These are phyloP conservation scores for Sporothrix dimorphospora DNA, from an alignment of 2,329 filamentous ascomycete species.

Conservation along the genomic window DNA sequence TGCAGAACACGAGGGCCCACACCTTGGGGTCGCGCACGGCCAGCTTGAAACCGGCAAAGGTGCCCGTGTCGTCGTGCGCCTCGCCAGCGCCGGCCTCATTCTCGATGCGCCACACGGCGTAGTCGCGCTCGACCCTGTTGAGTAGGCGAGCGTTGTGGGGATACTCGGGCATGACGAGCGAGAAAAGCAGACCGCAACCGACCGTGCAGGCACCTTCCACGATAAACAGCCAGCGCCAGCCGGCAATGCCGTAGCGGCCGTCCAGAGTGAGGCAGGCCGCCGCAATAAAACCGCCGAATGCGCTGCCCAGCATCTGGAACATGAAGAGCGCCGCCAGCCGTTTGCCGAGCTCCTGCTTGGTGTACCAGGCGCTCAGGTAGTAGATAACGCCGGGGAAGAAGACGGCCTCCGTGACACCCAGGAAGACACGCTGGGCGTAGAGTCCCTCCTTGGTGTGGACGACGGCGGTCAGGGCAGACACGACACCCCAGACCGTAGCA, in stretches of 20 bases:
- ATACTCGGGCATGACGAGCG: slow-evolving; percentile 68
- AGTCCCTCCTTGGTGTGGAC: slow-evolving; percentile 25
- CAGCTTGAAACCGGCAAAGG: slow-evolving; percentile 32
- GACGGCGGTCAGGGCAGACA: slow-evolving; percentile 11
- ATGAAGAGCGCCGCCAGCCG: slow-evolving; percentile 22
- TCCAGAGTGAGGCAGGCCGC: slow-evolving; percentile 58
- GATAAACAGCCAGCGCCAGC: slow-evolving; percentile 52
- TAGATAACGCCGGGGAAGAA: slow-evolving; percentile 19
- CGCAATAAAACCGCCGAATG: slow-evolving; percentile 48
- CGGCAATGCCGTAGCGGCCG: slow-evolving; percentile 50
- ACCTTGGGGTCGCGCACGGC: background rate
- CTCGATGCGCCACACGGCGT: slow-evolving; percentile 42
- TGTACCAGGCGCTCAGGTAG: slow-evolving; percentile 29
- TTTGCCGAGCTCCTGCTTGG: slow-evolving; percentile 20
- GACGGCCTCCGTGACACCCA: slow-evolving; percentile 17
- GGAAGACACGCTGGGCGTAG: slow-evolving; percentile 32
- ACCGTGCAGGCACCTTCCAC: slow-evolving; percentile 63
- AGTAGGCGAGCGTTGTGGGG: slow-evolving; percentile 37
- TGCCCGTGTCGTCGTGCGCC: slow-evolving; percentile 43
- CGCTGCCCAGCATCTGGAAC: slow-evolving; percentile 26
- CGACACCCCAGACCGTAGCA: slow-evolving; percentile 29
- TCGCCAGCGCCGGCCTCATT: slow-evolving; percentile 45
- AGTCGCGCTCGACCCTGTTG: slow-evolving; percentile 37
- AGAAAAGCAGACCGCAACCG: slow-evolving; percentile 55
- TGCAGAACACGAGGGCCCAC: background rate